Conservation (phyloP, 2,329 filamentous ascomycete species). For the Fusarium sororula region DNA sequence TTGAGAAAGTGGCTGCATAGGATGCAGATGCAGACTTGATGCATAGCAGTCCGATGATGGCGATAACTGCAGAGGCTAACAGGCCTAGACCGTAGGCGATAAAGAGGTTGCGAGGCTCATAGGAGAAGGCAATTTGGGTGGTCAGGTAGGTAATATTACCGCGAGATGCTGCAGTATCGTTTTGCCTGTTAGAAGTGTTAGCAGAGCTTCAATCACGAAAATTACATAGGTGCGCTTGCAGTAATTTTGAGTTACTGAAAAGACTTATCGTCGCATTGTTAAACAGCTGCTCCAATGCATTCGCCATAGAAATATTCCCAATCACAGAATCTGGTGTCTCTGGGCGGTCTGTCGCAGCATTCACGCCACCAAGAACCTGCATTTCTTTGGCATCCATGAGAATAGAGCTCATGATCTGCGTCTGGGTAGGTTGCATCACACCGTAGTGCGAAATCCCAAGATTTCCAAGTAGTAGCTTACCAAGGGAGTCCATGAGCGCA, state of each 20-base stretch:
- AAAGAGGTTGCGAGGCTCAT: constrained; percentile 9
- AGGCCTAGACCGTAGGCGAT: not conserved
- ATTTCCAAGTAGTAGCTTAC: not conserved
- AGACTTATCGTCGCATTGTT: constrained; percentile 1
- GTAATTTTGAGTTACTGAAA: not conserved
- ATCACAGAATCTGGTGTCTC: not conserved
- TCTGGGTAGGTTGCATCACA: not conserved
- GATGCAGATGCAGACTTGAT: not conserved
- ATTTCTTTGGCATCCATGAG: constrained; percentile 18
- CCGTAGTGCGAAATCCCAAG: not conserved
- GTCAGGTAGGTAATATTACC: not conserved
- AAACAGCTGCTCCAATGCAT: constrained; percentile 2
- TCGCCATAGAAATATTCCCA: not conserved
- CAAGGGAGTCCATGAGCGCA: not conserved
- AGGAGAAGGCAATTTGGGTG: not conserved
- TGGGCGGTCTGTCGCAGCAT: accelerated
- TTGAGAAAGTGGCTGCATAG: constrained; percentile 2
- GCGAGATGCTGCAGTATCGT: not conserved
- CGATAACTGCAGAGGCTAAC: accelerated
- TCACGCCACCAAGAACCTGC: not conserved
- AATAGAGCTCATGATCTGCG: constrained; percentile 2
- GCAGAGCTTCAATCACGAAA: accelerated
- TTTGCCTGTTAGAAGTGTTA: not conserved
- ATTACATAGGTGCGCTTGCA: not conserved
- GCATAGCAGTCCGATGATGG: not conserved